Evolutionary conservation across 2,329 filamentous ascomycete genomes (phyloP), one percentile per base, ranked within the genome.

Genomic region (Fusarium foetens): DNA sequence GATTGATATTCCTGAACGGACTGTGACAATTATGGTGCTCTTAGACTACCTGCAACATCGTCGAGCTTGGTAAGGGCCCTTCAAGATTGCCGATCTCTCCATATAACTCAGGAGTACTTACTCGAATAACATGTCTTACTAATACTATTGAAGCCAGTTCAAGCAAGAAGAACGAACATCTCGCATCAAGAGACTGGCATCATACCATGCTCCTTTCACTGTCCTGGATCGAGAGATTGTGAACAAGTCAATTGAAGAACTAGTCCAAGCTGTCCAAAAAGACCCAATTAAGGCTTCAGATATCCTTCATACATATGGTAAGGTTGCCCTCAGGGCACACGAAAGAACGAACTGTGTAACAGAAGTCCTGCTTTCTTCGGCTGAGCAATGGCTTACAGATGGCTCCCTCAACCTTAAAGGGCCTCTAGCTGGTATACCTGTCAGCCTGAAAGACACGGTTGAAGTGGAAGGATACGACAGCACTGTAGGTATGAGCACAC

Each of bases 281-380:
- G 88, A 90, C 48, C 82, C 85, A 58, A 84, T 90, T 53, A 86
- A 88, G 17, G 91, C 95, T 0, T 80, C 91, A 29, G 90, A 94
- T 68, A 88, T 98, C 51, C 89, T 98, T n/a, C 90, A 86, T 66
- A 90, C 94, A 16, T 98, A 98, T 80, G 93, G 93, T 77, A 97
- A 97, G 81, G 91, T 95, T 25, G 93, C 95, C 0, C 80, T 97
- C 58, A 92, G 91, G 77, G 95, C 94, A 3, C 95, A 98, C 39
- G 87, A 91, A 70, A 92, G 92, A 82, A 97, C 94, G 5, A 98
- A 98, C 80, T 97, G 94, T 78, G 83, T 97, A 17, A 98, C 95
- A 1, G 95, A 98, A 82, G 85, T 98, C 62, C 89, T 98, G 84
- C 87, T 98, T 41, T 86, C 89, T 0, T 91, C 92, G 61, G 94